Evolutionary conservation across 1,284 basidiomycete species (phyloP).

Genomic region (Neolentinus lepideus): DNA sequence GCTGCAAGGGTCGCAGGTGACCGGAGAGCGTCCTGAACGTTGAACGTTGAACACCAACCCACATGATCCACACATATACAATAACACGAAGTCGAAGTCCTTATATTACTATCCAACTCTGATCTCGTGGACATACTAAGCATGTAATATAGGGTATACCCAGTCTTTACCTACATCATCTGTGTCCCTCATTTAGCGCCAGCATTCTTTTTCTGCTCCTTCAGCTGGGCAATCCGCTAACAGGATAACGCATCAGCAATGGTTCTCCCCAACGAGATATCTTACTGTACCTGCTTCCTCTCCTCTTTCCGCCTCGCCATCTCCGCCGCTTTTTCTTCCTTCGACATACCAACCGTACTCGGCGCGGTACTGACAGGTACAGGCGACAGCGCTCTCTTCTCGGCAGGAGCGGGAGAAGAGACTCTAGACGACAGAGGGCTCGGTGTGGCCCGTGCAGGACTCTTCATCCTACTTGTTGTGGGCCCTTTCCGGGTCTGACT

Average conservation of each 20-base stretch:
- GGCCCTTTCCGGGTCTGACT: background rate
- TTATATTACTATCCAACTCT: background rate
- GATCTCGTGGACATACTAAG: background rate
- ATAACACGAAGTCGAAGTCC: background rate
- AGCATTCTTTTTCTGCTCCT: slow-evolving; percentile 59
- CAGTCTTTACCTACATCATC: background rate
- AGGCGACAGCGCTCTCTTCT: slow-evolving; percentile 13
- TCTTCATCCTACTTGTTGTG: background rate
- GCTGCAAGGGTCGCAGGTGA: slow-evolving; percentile 23
- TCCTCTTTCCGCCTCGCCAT: slow-evolving; percentile 87
- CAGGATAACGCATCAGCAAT: background rate
- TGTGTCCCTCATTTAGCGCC: background rate
- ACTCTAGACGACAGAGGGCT: background rate
- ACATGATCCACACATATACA: background rate
- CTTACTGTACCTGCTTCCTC: slow-evolving; percentile 71
- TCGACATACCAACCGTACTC: slow-evolving; percentile 46
- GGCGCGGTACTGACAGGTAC: slow-evolving; percentile 1
- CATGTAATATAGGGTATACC: background rate
- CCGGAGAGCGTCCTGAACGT: background rate
- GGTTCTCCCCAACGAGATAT: background rate
- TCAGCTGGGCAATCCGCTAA: slow-evolving; percentile 57
- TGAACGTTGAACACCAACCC: background rate
- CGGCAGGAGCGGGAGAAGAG: background rate
- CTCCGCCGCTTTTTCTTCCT: slow-evolving; percentile 86
- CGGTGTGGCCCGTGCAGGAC: background rate